Conservation (phyloP, 2,329 filamentous ascomycete genomes). For the Mycosphaerelloides madeirae region DNA sequence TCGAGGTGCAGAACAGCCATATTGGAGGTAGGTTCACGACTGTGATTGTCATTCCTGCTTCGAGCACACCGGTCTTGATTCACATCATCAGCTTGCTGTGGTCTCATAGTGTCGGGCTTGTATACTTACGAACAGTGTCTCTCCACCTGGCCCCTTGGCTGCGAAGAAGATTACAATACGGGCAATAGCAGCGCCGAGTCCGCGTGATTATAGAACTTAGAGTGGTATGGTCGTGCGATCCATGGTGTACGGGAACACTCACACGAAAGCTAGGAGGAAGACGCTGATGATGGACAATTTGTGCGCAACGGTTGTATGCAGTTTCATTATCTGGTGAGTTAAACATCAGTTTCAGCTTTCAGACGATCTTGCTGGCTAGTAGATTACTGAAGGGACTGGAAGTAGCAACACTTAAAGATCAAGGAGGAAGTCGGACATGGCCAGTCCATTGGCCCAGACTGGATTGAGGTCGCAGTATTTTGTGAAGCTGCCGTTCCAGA, state of each 20-base stretch:
- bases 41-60: conserved; percentile 1
- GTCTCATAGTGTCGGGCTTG: too few relatives aligned
- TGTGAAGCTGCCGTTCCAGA: not conserved
- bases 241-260: not conserved
- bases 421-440: conserved; percentile 1
- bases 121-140: not conserved
- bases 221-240: too few relatives aligned
- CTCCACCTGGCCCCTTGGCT: not conserved
- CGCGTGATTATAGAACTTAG: too few relatives aligned
- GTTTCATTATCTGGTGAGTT: not conserved
- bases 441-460: not conserved
- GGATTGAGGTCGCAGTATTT: not conserved
- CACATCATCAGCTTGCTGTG: too few relatives aligned
- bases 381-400: conserved; percentile 1
- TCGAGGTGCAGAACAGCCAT: not conserved
- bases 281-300: not conserved
- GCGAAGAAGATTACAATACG: not conserved
- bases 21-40: not conserved
- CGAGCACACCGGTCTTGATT: not conserved
- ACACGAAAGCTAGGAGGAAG: conserved; percentile 3
- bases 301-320: not conserved
- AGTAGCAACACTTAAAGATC: conserved; percentile 4
- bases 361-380: too few relatives aligned
- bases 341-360: too few relatives aligned
- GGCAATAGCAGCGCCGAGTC: conserved; percentile 1